These are phyloP conservation scores for Detonula confervacea DNA, from an alignment of 352 stramenopile species.

Conservation along the genomic window DNA sequence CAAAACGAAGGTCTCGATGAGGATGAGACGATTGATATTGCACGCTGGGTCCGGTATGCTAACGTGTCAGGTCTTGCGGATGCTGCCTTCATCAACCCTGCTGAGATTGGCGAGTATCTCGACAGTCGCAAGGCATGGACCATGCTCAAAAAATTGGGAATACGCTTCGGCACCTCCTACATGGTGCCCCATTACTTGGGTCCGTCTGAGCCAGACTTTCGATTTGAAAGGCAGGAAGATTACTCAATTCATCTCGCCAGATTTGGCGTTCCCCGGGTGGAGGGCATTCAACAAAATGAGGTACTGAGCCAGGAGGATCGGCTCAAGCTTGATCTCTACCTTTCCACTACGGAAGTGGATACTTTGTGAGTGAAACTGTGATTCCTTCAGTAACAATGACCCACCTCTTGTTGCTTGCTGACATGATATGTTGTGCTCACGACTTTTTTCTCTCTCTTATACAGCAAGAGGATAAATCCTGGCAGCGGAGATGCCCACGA, in stretches of 20 bases:
- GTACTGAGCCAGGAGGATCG: conserved; percentile 11
- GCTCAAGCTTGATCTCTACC: conserved; percentile 19
- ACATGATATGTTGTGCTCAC: too few relatives aligned
- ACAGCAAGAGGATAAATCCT: too few relatives aligned
- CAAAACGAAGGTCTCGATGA: conserved; percentile 14
- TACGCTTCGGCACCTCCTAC: conserved; percentile 12
- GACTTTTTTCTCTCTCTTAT: background rate
- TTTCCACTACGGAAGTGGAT: conserved; percentile 10
- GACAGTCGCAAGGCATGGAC: conserved; percentile 9
- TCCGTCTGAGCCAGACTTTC: too few relatives aligned
- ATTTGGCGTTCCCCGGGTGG: conserved; percentile 12
- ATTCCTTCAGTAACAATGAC: background rate
- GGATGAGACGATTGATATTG: conserved; percentile 23
- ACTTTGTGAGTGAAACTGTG: conserved; percentile 35
- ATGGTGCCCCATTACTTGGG: too few relatives aligned
- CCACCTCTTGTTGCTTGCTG: too few relatives aligned
- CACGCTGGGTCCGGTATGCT: conserved; percentile 35
- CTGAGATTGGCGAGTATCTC: conserved; percentile 16
- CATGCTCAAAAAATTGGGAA: conserved; percentile 33
- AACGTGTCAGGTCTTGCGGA: conserved; percentile 30
- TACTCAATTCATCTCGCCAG: conserved; percentile 1
- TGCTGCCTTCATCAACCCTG: conserved; percentile 21
- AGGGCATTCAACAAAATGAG: background rate
- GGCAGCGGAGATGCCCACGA: too few relatives aligned
- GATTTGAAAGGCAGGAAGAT: conserved; percentile 5